Evolutionary conservation across 768 basidiomycete genomes (phyloP).

Genomic region (Mycena pura): DNA sequence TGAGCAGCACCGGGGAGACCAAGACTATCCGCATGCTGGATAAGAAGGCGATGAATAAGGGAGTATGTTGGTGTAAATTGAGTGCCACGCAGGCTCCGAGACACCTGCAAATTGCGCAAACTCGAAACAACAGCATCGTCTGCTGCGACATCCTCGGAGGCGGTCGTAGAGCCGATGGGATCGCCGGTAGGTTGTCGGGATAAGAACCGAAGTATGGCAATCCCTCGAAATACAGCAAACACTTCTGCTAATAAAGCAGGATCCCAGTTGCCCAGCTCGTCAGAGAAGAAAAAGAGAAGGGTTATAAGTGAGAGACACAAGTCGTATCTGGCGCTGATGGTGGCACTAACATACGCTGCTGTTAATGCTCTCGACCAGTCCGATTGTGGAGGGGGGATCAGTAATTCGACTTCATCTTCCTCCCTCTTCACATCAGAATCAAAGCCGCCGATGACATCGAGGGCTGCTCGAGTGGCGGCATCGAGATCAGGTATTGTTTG

Average conservation of each 20-base stretch:
- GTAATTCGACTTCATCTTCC: conserved; percentile 69
- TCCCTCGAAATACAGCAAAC: conserved; percentile 80
- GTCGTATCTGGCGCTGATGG: conserved; percentile 78
- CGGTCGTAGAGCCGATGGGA: conserved; percentile 29
- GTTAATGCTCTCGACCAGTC: conserved; percentile 69
- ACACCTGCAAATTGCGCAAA: conserved; percentile 79
- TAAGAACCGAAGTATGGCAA: conserved; percentile 72
- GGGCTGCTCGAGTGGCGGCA: conserved; percentile 56
- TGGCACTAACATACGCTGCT: conserved; percentile 65
- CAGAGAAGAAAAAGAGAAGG: conserved; percentile 74
- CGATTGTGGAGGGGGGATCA: conserved; percentile 60
- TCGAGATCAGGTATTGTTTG: conserved; percentile 64
- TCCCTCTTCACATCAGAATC: conserved; percentile 77
- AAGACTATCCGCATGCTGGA: conserved; percentile 54
- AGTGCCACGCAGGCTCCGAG: conserved; percentile 45
- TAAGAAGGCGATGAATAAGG: conserved; percentile 66
- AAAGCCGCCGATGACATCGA: conserved; percentile 77
- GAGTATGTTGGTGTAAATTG: conserved; percentile 62
- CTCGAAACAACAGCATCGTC: conserved; percentile 74
- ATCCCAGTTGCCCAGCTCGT: conserved; percentile 69
- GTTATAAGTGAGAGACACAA: conserved; percentile 69
- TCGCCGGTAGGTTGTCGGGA: conserved; percentile 62
- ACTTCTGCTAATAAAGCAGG: conserved; percentile 72
- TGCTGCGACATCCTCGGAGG: conserved; percentile 39
- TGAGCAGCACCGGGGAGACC: conserved; percentile 69